These are phyloP conservation scores for Thalassiosira hispida DNA, from an alignment of 352 stramenopile species.

Conservation along the genomic window DNA sequence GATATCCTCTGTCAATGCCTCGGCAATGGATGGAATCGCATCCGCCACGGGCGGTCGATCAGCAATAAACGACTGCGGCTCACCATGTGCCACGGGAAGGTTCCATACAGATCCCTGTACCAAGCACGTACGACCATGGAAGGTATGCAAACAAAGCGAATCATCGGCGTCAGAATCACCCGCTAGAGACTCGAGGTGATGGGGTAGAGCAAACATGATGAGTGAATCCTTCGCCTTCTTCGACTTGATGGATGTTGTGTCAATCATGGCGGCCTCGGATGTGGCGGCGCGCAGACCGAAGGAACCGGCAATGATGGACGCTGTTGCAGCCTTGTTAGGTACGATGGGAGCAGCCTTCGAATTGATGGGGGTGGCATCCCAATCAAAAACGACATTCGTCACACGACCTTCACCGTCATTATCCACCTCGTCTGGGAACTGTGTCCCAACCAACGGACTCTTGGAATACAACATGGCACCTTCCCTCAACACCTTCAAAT, in stretches of 20 bases:
- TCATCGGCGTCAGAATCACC: constrained; percentile 5
- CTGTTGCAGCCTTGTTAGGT: background rate
- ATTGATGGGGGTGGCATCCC: constrained; percentile 52
- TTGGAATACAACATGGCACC: constrained; percentile 50
- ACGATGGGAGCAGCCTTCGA: background rate
- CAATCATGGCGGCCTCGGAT: constrained; percentile 23
- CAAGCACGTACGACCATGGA: constrained; percentile 73
- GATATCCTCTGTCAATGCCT: constrained; percentile 68
- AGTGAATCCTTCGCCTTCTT: constrained; percentile 25
- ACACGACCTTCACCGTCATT: constrained; percentile 32
- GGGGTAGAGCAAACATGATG: constrained; percentile 80
- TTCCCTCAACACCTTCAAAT: constrained; percentile 55
- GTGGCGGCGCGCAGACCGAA: constrained; percentile 21
- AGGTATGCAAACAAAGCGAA: constrained; percentile 63
- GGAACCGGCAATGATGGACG: constrained; percentile 7
- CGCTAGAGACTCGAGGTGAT: constrained; percentile 67
- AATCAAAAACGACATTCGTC: constrained; percentile 59
- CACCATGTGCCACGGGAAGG: constrained; percentile 40
- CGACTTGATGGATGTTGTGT: background rate
- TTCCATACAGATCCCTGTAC: constrained; percentile 55
- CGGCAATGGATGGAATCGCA: constrained; percentile 56
- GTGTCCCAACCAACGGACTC: constrained; percentile 56
- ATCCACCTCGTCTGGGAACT: constrained; percentile 35
- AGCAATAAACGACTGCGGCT: constrained; percentile 62
- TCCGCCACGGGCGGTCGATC: constrained; percentile 53